A percentile compares a stretch with the other conserved stretches of the same genome.
Evolutionary conservation across 768 basidiomycete genomes (phyloP).

Genomic region (Tricholoma sp.): DNA sequence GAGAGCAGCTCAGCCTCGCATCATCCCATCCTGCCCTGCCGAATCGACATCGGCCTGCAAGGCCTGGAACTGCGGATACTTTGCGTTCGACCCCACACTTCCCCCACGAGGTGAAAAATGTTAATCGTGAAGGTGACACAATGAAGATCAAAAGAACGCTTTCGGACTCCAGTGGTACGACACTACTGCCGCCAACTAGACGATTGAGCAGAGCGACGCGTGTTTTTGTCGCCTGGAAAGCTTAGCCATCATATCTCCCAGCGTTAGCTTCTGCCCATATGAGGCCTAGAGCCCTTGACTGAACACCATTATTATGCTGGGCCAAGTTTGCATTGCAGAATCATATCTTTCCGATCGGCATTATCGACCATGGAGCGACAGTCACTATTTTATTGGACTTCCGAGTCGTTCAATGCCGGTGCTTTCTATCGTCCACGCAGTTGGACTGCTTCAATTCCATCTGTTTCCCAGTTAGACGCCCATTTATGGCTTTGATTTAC

Average conservation of each 20-base stretch:
- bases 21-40: background rate
- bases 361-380: background rate
- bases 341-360: background rate
- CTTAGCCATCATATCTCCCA: conserved; percentile 9
- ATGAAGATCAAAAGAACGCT: conserved; percentile 2
- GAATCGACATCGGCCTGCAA: conserved; percentile 2
- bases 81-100: background rate
- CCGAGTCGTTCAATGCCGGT: background rate
- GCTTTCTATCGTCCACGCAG: background rate
- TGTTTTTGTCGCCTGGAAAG: conserved; percentile 58
- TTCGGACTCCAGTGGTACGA: conserved; percentile 9
- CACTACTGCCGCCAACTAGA: conserved; percentile 22
- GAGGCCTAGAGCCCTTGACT: too few species aligned
- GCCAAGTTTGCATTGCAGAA: background rate
- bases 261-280: background rate
- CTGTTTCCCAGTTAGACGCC: background rate
- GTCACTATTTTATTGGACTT: background rate
- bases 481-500: background rate
- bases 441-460: background rate
- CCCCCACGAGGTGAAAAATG: background rate
- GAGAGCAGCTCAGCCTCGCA: conserved; percentile 18
- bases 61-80: background rate
- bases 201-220: conserved; percentile 50
- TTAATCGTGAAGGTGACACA: background rate
- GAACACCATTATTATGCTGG: too few species aligned